Evolutionary conservation across 2,329 filamentous ascomycete genomes (phyloP).

Genomic region (Cladophialophora immunda): DNA sequence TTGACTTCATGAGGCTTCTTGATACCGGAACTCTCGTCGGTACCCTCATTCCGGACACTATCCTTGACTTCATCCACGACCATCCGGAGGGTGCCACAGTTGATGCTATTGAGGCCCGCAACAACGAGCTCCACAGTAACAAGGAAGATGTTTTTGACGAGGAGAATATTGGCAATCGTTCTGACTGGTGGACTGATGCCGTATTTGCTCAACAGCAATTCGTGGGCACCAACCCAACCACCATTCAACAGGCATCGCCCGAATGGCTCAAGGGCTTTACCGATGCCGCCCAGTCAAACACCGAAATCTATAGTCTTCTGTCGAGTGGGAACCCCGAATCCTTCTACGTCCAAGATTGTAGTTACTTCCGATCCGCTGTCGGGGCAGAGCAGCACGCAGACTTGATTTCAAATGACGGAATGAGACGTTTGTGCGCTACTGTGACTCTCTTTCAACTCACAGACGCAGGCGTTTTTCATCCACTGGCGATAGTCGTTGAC

Average conservation of each 20-base stretch:
- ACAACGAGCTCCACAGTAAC: constrained; percentile 48
- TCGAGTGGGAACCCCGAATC: constrained; percentile 40
- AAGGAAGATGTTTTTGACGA: constrained; percentile 49
- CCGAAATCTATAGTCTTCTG: constrained; percentile 47
- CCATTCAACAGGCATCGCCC: constrained; percentile 54
- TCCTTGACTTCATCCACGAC: constrained; percentile 19
- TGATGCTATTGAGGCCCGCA: constrained; percentile 44
- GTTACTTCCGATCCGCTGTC: constrained; percentile 53
- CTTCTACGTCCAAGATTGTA: constrained; percentile 57
- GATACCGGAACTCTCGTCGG: constrained; percentile 25
- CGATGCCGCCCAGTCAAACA: constrained; percentile 46
- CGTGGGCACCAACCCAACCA: constrained; percentile 56
- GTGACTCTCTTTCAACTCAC: constrained; percentile 57
- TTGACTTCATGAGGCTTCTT: constrained; percentile 22
- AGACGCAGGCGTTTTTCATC: constrained; percentile 57
- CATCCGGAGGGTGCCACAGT: constrained; percentile 30
- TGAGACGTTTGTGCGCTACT: constrained; percentile 50
- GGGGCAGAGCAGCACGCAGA: constrained; percentile 44
- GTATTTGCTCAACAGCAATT: constrained; percentile 58
- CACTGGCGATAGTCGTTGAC: constrained; percentile 60
- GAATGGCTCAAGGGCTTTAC: constrained; percentile 49
- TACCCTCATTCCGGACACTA: constrained; percentile 24
- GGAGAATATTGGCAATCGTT: constrained; percentile 40
- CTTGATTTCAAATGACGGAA: constrained; percentile 45
- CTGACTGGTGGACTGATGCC: constrained; percentile 56